A percentile compares a stretch with the other conserved stretches of the same genome.
Evolutionary conservation across 2,329 filamentous ascomycete species (phyloP).

Genomic region (Aspergillus caelatus): DNA sequence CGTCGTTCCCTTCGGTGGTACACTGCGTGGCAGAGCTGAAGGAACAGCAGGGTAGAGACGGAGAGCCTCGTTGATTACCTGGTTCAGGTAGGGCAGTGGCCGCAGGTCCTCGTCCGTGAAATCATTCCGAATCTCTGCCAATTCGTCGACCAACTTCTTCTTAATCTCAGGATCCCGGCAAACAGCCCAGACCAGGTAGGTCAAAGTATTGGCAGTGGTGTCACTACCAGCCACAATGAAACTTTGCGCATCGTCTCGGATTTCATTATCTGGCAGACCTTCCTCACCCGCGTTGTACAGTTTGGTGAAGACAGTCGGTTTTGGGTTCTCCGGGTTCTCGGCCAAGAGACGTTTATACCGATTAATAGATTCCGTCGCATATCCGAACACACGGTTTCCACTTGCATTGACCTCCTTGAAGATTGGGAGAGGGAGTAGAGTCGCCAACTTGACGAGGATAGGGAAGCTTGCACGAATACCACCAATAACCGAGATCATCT

Average conservation of each 20-base stretch:
- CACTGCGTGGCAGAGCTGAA: constrained; percentile 56
- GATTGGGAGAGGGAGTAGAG: constrained; percentile 26
- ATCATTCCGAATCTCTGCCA: constrained; percentile 19
- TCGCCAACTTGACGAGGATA: constrained; percentile 20
- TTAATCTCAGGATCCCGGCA: constrained; percentile 20
- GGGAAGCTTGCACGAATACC: constrained; percentile 31
- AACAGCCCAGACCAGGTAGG: constrained; percentile 41
- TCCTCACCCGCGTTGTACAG: constrained; percentile 27
- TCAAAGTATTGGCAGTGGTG: constrained; percentile 55
- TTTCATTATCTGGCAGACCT: constrained; percentile 36
- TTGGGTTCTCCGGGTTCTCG: constrained; percentile 17
- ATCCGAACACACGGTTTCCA: constrained; percentile 23
- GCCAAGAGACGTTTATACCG: constrained; percentile 26
- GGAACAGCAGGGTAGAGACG: constrained; percentile 61
- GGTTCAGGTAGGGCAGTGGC: constrained; percentile 56
- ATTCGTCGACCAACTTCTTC: constrained; percentile 23
- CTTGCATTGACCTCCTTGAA: constrained; percentile 24
- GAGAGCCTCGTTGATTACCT: constrained; percentile 62
- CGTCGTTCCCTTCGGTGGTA: constrained; percentile 48
- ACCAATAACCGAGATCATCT: constrained; percentile 19
- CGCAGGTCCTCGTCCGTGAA: constrained; percentile 49
- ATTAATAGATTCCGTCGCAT: constrained; percentile 28
- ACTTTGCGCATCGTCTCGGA: constrained; percentile 43
- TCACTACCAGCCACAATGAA: constrained; percentile 58
- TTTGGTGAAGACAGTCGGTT: constrained; percentile 33